phyloP scores from a whole-genome alignment of 2,329 filamentous ascomycete species.

The Fusarium ambrosium region DNA sequence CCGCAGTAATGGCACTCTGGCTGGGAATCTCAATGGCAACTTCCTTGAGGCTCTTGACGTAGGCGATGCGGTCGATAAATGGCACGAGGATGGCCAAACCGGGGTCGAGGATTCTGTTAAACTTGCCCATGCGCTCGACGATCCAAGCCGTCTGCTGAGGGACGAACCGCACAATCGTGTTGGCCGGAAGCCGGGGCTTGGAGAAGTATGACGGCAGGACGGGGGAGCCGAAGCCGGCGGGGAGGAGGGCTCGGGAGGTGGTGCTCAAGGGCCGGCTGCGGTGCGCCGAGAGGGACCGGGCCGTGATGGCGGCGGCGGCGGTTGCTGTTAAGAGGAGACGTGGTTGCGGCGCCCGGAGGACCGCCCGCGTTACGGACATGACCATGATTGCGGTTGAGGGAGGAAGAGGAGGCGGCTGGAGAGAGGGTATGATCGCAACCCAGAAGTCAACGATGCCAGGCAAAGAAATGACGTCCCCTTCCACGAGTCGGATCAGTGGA shows the following conservation, averaged over 20 bases:
- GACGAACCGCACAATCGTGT: conserved; percentile 95
- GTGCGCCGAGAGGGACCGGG: conserved; percentile 34
- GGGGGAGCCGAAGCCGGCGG: conserved; percentile 50
- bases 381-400: conserved; percentile 44
- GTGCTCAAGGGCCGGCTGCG: conserved; percentile 48
- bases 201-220: conserved; percentile 82
- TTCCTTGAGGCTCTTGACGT: conserved; percentile 98
- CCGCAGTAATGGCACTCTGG: conserved; percentile 97
- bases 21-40: conserved; percentile 96
- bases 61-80: conserved; percentile 94
- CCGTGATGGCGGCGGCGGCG: conserved; percentile 29
- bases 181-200: conserved; percentile 81
- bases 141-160: conserved; percentile 99
- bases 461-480: conserved; percentile 40
- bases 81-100: conserved; percentile 91
- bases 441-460: conserved; percentile 28
- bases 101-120: conserved; percentile 91
- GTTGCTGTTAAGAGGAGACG: conserved; percentile 38
- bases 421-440: conserved; percentile 20
- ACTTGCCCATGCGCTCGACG: conserved; percentile 99
- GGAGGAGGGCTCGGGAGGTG: conserved; percentile 50
- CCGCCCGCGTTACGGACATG: conserved; percentile 49
- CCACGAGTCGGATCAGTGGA: conserved; percentile 28
- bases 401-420: conserved; percentile 2
- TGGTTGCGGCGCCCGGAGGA: conserved; percentile 44